Evolutionary conservation across 352 stramenopile genomes (phyloP), one percentile per base, ranked within the genome.

Genomic region (Blastocystis sp.): DNA sequence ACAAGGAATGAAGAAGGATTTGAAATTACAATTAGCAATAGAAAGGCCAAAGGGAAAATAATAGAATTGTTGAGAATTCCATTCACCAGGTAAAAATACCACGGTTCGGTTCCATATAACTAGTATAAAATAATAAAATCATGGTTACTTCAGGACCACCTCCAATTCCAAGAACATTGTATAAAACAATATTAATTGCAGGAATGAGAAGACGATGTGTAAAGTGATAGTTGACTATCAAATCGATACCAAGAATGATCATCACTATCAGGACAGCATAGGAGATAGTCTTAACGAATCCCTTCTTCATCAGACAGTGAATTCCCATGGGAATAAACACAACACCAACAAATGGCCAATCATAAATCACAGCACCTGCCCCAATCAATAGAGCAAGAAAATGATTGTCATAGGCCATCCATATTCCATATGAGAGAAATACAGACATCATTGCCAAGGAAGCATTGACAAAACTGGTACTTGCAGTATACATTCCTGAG

Each of bases 301-400:
- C 93, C 27, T 93, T 92, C n/a, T 89, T 79, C 51, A 90, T 90
- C 4, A 95, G 30, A 75, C 93, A 95, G 77, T 96, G 93, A 70
- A 95, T 17, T 48, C 93, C 90, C 90, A 96, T 95, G 7, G 93
- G 93, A 3, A 96, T 68, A 68, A 95, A 96, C 37, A 95, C 91
- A 56, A 94, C 92, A 51, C 93, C 93, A 48, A 95, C 93, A 87
- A 95, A 96, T n/a, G 94, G 94, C 94, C 94, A 96, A 53, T 93
- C 93, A 75, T 93, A 95, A 44, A 96, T 91, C 48, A 96, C 94
- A 30, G 93, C 93, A 30, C 94, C 90, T 42, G 95, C 87, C 15
- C 93, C 94, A 78, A 91, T 94, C 59, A 94, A 90, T 57, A 96
- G 90, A 51, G 92, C 93, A 13, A 92, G 13, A 57, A 92, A 93